Evolutionary conservation across 2,329 filamentous ascomycete genomes (phyloP).

Genomic region (Ramichloridium luteum): DNA sequence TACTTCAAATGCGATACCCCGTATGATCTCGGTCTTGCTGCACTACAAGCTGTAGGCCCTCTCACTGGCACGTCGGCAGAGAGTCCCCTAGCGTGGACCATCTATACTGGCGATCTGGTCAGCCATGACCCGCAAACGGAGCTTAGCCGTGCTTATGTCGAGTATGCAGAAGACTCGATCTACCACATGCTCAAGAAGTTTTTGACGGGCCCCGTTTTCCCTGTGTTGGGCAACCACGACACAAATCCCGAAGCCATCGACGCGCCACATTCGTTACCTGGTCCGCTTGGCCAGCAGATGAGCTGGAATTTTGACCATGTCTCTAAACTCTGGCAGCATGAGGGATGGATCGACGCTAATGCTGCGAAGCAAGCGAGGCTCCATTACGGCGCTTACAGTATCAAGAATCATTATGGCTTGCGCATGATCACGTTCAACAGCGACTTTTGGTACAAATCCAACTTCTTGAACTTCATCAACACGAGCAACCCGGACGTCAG

Average conservation of each 20-base stretch:
- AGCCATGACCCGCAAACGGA: constrained; percentile 43
- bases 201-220: constrained; percentile 44
- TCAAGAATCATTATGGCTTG: constrained; percentile 41
- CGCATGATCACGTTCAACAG: constrained; percentile 43
- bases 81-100: constrained; percentile 38
- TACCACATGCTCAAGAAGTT: constrained; percentile 46
- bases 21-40: constrained; percentile 44
- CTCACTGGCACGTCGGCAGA: constrained; percentile 42
- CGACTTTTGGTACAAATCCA: constrained; percentile 36
- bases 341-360: constrained; percentile 40
- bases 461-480: constrained; percentile 42
- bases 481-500: constrained; percentile 39
- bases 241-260: constrained; percentile 43
- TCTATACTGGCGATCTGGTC: constrained; percentile 47
- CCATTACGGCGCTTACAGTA: constrained; percentile 45
- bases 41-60: constrained; percentile 43
- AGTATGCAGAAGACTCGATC: constrained; percentile 42
- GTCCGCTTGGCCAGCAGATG: constrained; percentile 41
- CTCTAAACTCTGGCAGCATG: constrained; percentile 43
- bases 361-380: constrained; percentile 36
- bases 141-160: constrained; percentile 40
- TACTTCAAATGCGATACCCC: constrained; percentile 46
- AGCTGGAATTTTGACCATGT: constrained; percentile 49
- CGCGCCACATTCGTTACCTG: constrained; percentile 41
- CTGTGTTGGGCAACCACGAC: constrained; percentile 47